Evolutionary conservation across 2,329 filamentous ascomycete species (phyloP).

Genomic region (Canariomyces notabilis): DNA sequence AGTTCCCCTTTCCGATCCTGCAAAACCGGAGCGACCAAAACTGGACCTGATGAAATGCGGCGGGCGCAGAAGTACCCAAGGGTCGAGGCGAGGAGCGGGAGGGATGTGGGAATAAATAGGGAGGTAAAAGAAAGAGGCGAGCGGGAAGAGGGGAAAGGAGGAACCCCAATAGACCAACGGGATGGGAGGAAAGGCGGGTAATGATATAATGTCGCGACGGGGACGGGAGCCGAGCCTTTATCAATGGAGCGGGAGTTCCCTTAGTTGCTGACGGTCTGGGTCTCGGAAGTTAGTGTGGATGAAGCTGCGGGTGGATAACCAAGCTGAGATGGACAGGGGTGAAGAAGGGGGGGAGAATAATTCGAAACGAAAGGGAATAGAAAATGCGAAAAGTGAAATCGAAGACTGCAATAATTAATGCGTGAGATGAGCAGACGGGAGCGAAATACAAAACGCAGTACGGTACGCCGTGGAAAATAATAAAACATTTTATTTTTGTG

Average conservation of each 20-base stretch:
- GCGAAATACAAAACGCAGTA: not conserved
- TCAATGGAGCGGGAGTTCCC: conserved; percentile 25
- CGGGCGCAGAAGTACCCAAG: not conserved
- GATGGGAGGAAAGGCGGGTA: conserved; percentile 19
- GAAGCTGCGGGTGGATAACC: conserved; percentile 17
- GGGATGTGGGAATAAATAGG: conserved; percentile 16
- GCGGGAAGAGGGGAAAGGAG: conserved; percentile 4
- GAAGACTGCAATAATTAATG: not conserved
- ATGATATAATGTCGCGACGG: conserved; percentile 22
- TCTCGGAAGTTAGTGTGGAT: conserved; percentile 24
- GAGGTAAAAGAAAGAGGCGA: conserved; percentile 1
- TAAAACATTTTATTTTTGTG: no score
- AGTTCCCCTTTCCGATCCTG: not conserved
- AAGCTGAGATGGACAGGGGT: conserved; percentile 12
- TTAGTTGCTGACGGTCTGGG: conserved; percentile 26
- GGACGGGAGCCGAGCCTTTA: conserved; percentile 22
- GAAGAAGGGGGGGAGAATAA: no score
- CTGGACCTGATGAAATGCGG: not conserved
- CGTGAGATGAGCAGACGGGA: not conserved
- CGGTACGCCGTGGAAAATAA: not conserved
- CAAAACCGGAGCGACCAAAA: not conserved
- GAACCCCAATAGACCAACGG: conserved; percentile 8
- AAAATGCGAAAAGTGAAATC: conserved; percentile 8
- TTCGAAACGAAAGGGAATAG: conserved; percentile 4
- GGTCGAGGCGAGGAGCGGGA: conserved; percentile 1